Percentiles rank a stretch among this genome's conserved stretches.
Evolutionary conservation across 164 flowering plant species (phyloP).

Genomic region (Buxus sempervirens): DNA sequence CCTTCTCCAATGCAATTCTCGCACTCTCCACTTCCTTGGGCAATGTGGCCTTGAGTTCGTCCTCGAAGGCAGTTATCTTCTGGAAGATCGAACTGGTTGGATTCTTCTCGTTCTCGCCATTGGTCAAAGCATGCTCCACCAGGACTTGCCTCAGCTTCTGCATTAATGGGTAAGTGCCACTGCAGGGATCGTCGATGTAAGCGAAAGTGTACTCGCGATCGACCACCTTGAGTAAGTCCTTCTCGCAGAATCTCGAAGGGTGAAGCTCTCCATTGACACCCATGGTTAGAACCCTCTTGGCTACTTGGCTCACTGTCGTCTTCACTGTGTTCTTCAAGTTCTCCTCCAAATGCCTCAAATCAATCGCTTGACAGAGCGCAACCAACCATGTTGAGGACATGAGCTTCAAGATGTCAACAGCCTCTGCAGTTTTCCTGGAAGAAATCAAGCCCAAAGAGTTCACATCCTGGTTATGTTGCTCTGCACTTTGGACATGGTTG

Average conservation of each 20-base stretch:
- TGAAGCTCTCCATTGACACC: too few species aligned
- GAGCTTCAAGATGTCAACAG: slow-evolving; percentile 28
- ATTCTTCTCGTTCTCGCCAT: slow-evolving; percentile 24
- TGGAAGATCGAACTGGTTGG: slow-evolving; percentile 20
- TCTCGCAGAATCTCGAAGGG: slow-evolving; percentile 29
- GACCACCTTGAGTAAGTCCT: slow-evolving; percentile 26
- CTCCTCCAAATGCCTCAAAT: too few species aligned
- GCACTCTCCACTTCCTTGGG: slow-evolving; percentile 31
- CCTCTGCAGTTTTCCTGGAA: slow-evolving; percentile 30
- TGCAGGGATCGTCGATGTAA: slow-evolving; percentile 28
- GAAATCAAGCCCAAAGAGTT: too few species aligned
- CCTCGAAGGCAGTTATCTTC: too few species aligned
- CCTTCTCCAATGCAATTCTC: slow-evolving; percentile 16
- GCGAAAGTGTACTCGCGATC: slow-evolving; percentile 27
- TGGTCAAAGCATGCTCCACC: slow-evolving; percentile 26
- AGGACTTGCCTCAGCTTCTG: slow-evolving; percentile 31
- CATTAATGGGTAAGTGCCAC: slow-evolving; percentile 26
- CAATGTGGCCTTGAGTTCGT: too few species aligned
- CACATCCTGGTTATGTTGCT: too few species aligned
- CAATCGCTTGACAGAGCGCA: too few species aligned
- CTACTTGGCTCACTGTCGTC: slow-evolving; percentile 26
- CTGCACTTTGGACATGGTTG: too few species aligned
- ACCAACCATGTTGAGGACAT: too few species aligned
- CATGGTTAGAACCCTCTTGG: too few species aligned
- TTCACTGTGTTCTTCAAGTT: slow-evolving; percentile 21